Percentiles rank a stretch among this genome's conserved stretches.
phyloP scores from a whole-genome alignment of 2,329 filamentous ascomycete species.

The Talaromyces sp. region DNA sequence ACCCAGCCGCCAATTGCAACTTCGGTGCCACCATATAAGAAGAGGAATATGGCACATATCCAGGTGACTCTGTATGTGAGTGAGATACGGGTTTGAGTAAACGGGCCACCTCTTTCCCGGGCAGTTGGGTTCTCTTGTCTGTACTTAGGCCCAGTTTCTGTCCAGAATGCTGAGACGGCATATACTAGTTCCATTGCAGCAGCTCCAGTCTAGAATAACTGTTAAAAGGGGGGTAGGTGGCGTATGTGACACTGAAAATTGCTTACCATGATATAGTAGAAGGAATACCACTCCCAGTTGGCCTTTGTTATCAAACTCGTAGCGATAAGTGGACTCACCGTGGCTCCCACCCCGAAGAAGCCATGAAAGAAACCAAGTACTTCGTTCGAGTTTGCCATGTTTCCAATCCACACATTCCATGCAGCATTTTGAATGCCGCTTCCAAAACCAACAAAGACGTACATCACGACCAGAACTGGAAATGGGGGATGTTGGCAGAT shows the following conservation, averaged over 20 bases:
- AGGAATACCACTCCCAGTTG: slow-evolving; percentile 25
- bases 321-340: slow-evolving; percentile 59
- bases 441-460: slow-evolving; percentile 40
- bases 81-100: slow-evolving; percentile 37
- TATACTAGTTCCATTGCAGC: slow-evolving; percentile 19
- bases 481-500: slow-evolving; percentile 39
- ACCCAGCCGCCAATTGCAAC: slow-evolving; percentile 63
- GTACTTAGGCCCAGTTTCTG: slow-evolving; percentile 17
- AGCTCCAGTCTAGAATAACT: slow-evolving; percentile 16
- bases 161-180: slow-evolving; percentile 21
- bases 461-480: slow-evolving; percentile 37
- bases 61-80: slow-evolving; percentile 64
- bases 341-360: slow-evolving; percentile 66
- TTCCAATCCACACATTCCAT: slow-evolving; percentile 66
- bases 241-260: background rate
- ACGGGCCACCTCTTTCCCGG: slow-evolving; percentile 8
- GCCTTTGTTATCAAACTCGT: slow-evolving; percentile 69
- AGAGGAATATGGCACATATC: slow-evolving; percentile 70
- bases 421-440: slow-evolving; percentile 52
- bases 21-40: slow-evolving; percentile 40
- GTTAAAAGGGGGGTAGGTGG: background rate
- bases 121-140: slow-evolving; percentile 25
- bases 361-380: slow-evolving; percentile 73
- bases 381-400: slow-evolving; percentile 72
- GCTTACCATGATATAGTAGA: slow-evolving; percentile 21